A percentile compares a stretch with the other conserved stretches of the same genome.
These are phyloP conservation scores for Luffa acutangula DNA, from an alignment of 306 rosid species.

Conservation along the genomic window DNA sequence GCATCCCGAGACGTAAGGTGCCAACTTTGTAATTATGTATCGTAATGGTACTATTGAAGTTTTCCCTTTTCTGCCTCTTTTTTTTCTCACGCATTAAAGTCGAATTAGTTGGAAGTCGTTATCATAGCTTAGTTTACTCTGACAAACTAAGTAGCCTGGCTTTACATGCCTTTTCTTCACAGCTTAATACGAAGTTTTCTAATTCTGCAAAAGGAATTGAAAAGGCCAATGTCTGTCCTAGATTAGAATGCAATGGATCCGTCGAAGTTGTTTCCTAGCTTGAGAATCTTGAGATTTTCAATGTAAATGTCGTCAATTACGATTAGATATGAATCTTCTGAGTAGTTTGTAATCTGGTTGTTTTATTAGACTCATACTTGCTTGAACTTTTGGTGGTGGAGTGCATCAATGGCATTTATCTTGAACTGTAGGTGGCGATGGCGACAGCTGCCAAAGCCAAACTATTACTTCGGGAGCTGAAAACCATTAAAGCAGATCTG, in stretches of 20 bases:
- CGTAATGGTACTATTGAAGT: slow-evolving; percentile 17
- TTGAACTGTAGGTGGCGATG: slow-evolving; percentile 72
- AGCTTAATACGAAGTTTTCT: background rate
- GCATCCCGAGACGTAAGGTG: slow-evolving; percentile 99
- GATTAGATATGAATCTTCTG: background rate
- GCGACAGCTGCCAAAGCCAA: slow-evolving; percentile 99
- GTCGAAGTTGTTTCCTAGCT: background rate
- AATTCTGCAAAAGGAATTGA: background rate
- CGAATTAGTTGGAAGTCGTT: slow-evolving; percentile 1
- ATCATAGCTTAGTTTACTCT: background rate
- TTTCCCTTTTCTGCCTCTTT: too few species aligned
- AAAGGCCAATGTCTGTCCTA: background rate
- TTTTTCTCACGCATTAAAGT: background rate
- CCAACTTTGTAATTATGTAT: slow-evolving; percentile 58
- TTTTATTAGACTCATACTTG: background rate
- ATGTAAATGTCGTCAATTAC: background rate
- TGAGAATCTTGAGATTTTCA: background rate
- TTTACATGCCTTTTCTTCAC: background rate
- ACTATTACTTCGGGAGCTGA: slow-evolving; percentile 83
- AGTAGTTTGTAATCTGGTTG: background rate
- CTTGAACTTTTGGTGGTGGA: background rate
- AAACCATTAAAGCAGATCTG: slow-evolving; percentile 84
- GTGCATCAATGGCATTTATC: slow-evolving; percentile 16
- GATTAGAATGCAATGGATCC: background rate
- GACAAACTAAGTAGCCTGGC: background rate